Conservation (phyloP, 208 protist genomes). For the Acanthamoeba triangularis region DNA sequence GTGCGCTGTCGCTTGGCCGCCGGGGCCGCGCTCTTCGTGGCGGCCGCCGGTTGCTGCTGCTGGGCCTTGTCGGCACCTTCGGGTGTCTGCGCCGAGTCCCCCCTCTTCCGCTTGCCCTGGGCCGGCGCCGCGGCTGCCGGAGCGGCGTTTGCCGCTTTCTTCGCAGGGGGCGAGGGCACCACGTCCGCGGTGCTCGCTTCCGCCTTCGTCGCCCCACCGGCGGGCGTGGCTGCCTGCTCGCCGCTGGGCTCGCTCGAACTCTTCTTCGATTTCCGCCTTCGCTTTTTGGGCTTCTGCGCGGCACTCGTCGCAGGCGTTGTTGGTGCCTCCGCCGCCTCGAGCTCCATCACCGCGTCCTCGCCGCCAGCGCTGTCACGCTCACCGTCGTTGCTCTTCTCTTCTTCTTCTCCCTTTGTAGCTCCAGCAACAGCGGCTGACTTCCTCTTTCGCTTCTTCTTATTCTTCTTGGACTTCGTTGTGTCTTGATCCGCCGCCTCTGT, state of each 20-base stretch:
- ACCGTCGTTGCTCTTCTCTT: neutral
- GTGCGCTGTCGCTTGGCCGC: conserved; percentile 2
- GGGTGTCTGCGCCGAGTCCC: neutral
- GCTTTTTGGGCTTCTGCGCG: neutral
- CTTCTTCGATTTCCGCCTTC: neutral
- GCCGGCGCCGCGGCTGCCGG: neutral
- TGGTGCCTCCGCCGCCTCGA: neutral
- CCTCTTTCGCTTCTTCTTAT: conserved; percentile 32
- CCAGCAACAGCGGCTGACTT: neutral
- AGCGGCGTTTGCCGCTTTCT: neutral
- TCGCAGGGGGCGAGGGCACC: too few species aligned
- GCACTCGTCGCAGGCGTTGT: too few species aligned
- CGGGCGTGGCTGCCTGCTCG: too few species aligned
- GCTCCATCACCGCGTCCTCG: neutral
- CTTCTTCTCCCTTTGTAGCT: neutral
- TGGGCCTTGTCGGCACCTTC: too few species aligned
- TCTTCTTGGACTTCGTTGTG: neutral
- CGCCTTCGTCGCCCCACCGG: neutral
- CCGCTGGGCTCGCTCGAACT: neutral
- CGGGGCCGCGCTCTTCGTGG: neutral
- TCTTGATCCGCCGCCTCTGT: too few species aligned
- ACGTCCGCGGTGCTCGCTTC: neutral
- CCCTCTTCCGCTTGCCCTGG: neutral
- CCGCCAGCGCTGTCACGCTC: neutral
- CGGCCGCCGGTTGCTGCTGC: neutral